Evolutionary conservation across 768 basidiomycete genomes (phyloP).

Genomic region (Phlegmacium glaucopus): DNA sequence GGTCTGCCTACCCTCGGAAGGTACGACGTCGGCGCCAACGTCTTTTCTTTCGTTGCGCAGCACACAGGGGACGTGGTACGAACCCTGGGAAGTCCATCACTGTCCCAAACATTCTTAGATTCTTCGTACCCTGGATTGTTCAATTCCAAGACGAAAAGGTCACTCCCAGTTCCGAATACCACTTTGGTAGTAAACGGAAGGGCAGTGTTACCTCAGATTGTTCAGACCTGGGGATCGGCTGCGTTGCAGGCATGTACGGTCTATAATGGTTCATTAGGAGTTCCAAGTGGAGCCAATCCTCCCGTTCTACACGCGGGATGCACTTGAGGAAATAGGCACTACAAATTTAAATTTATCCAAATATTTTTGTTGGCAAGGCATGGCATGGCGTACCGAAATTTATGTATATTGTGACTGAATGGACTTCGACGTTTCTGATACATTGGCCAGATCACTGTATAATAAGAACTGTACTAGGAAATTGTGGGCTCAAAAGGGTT

Average conservation of each 20-base stretch:
- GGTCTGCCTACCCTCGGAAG: constrained; percentile 57
- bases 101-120: constrained; percentile 20
- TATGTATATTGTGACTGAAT: too few species aligned
- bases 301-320: constrained; percentile 15
- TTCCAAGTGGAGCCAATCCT: constrained; percentile 14
- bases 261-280: constrained; percentile 16
- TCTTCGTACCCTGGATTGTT: constrained; percentile 26
- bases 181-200: constrained; percentile 21
- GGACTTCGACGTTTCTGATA: too few species aligned
- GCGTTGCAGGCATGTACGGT: constrained; percentile 20
- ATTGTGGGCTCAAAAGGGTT: too few species aligned
- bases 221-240: constrained; percentile 19
- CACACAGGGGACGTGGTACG: constrained; percentile 38
- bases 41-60: constrained; percentile 49
- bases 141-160: constrained; percentile 10
- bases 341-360: too few species aligned
- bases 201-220: constrained; percentile 19
- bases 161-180: constrained; percentile 23
- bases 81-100: constrained; percentile 3
- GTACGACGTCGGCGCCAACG: constrained; percentile 54
- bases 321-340: too few species aligned
- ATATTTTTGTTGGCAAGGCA: too few species aligned
- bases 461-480: too few species aligned
- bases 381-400: too few species aligned
- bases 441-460: too few species aligned